Conservation (phyloP, 441 rosid genomes). For the Arabidopsis lyrata region DNA sequence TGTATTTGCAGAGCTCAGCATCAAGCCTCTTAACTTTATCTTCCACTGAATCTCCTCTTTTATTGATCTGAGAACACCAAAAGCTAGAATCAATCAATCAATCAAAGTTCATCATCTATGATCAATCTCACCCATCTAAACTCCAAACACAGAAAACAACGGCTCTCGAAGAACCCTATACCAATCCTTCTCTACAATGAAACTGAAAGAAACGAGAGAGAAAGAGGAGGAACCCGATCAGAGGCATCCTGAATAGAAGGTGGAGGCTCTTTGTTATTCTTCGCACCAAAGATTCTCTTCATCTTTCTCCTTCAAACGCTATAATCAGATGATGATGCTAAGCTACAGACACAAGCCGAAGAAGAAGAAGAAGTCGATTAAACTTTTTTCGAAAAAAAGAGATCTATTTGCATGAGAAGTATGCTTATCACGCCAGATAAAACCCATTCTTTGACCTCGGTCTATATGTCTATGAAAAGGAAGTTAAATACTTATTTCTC, state of each 20-base stretch:
- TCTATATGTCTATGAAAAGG: too few species aligned
- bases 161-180: constrained; percentile 3
- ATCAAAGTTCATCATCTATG: background rate
- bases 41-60: constrained; percentile 92
- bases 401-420: too few species aligned
- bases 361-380: too few species aligned
- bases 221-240: constrained; percentile 62
- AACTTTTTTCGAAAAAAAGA: too few species aligned
- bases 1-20: constrained; percentile 76
- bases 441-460: too few species aligned
- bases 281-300: constrained; percentile 89
- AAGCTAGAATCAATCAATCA: background rate
- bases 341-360: background rate
- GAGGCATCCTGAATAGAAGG: constrained; percentile 90
- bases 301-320: constrained; percentile 41
- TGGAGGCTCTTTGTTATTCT: constrained; percentile 97
- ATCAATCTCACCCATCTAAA: background rate
- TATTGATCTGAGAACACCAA: constrained; percentile 60
- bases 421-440: too few species aligned
- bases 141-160: constrained; percentile 16
- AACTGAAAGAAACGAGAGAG: background rate
- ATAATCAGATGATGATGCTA: background rate
- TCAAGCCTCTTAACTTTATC: constrained; percentile 93
- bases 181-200: background rate
- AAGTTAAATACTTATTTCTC: too few species aligned